These are phyloP conservation scores for Calonectria montana DNA, from an alignment of 2,329 filamentous ascomycete species.

Conservation along the genomic window DNA sequence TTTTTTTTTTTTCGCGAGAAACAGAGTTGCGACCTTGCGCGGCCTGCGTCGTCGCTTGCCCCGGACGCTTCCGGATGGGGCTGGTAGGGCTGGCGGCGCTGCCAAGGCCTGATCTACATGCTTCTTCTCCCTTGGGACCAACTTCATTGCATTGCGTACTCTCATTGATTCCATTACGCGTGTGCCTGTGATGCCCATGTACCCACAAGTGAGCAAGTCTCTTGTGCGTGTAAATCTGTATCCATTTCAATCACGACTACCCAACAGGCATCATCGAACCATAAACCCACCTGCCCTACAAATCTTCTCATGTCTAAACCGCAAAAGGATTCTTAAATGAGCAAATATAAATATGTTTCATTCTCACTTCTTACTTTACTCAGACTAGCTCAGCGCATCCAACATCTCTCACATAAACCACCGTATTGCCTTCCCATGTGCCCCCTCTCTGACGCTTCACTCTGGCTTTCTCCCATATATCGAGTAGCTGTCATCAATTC, in stretches of 20 bases:
- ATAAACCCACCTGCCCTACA: neutral
- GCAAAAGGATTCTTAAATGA: neutral
- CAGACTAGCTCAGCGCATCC: neutral
- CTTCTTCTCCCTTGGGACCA: neutral
- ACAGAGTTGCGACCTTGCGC: neutral
- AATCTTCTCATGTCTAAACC: neutral
- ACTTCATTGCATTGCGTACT: neutral
- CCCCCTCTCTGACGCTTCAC: neutral
- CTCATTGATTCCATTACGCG: neutral
- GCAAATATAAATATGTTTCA: too few relatives aligned
- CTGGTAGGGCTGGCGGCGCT: neutral
- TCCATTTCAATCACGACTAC: neutral
- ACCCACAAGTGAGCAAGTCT: neutral
- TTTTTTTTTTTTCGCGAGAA: neutral
- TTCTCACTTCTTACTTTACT: too few relatives aligned
- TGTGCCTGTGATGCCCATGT: neutral
- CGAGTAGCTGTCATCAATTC: constrained; percentile 13
- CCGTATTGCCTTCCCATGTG: neutral
- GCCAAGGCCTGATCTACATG: neutral
- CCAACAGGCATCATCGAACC: neutral
- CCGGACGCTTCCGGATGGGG: neutral
- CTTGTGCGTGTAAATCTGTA: neutral
- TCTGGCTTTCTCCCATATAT: constrained; percentile 26
- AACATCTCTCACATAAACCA: neutral
- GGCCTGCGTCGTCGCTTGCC: neutral